phyloP scores from a whole-genome alignment of 2,329 filamentous ascomycete species.

The Hymenotorrendiella dingleyae region DNA sequence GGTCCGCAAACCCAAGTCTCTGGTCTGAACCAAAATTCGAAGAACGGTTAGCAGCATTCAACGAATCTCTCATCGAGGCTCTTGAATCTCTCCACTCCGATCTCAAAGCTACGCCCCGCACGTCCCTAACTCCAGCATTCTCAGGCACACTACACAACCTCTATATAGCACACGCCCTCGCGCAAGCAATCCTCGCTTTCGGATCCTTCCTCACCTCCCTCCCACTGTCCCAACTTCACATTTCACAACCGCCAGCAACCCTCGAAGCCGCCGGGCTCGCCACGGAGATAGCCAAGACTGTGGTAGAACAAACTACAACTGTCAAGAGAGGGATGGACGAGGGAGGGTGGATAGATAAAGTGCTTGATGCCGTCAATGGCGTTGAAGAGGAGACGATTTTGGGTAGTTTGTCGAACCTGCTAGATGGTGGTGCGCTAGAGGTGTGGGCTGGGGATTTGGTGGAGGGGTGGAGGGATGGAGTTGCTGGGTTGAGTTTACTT shows the following conservation, averaged over 20 bases:
- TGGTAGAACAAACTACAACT: conserved; percentile 16
- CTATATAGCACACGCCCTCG: conserved; percentile 26
- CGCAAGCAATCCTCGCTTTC: conserved; percentile 16
- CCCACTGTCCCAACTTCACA: conserved; percentile 11
- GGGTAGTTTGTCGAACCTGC: conserved; percentile 16
- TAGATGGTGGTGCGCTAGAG: conserved; percentile 29
- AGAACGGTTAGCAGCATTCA: conserved; percentile 13
- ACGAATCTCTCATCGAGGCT: conserved; percentile 11
- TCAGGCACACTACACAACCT: conserved; percentile 24
- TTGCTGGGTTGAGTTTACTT: conserved; percentile 25
- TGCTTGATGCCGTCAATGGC: conserved; percentile 19
- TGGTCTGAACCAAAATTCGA: conserved; percentile 14
- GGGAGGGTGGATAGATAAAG: conserved; percentile 31
- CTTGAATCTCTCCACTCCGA: background rate
- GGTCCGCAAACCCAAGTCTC: conserved; percentile 10
- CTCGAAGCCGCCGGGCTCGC: conserved; percentile 9
- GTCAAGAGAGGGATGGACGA: conserved; percentile 29
- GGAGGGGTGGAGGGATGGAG: conserved; percentile 30
- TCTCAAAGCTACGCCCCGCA: background rate
- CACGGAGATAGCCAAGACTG: conserved; percentile 12
- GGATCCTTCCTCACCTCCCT: conserved; percentile 15
- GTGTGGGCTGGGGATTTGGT: conserved; percentile 29
- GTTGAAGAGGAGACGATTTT: conserved; percentile 6
- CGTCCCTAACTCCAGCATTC: conserved; percentile 15
- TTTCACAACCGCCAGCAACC: conserved; percentile 15